phyloP scores from a whole-genome alignment of 352 stramenopile species.

The Phytophthora ohioensis region DNA sequence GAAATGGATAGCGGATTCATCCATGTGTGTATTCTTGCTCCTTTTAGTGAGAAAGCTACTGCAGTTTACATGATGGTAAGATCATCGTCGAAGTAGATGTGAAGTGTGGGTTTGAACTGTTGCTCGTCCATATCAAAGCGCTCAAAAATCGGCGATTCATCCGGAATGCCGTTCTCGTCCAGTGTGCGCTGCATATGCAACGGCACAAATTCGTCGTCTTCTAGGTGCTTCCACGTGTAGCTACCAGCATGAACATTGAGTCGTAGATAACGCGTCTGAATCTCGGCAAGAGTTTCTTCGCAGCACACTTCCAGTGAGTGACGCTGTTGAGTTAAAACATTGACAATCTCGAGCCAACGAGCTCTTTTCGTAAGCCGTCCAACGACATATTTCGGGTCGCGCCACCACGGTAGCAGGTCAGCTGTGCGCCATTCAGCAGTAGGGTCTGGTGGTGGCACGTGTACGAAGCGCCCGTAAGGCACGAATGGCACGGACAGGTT shows the following conservation, averaged over 20 bases:
- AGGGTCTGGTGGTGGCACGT: slow-evolving; percentile 87
- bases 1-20: background rate
- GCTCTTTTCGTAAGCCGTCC: slow-evolving; percentile 75
- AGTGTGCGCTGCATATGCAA: slow-evolving; percentile 91
- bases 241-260: slow-evolving; percentile 91
- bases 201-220: slow-evolving; percentile 89
- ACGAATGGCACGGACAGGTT: slow-evolving; percentile 85
- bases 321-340: slow-evolving; percentile 90
- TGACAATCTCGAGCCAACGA: slow-evolving; percentile 89
- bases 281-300: slow-evolving; percentile 91
- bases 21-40: background rate
- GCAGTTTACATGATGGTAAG: slow-evolving; percentile 74
- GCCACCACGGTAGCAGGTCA: slow-evolving; percentile 90
- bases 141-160: slow-evolving; percentile 86
- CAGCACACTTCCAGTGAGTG: slow-evolving; percentile 86
- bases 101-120: slow-evolving; percentile 87
- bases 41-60: slow-evolving; percentile 3
- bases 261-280: slow-evolving; percentile 86
- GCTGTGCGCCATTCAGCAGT: slow-evolving; percentile 77
- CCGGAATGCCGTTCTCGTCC: slow-evolving; percentile 87
- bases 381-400: slow-evolving; percentile 76
- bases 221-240: slow-evolving; percentile 94
- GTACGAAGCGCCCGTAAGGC: slow-evolving; percentile 87
- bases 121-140: slow-evolving; percentile 90
- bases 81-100: slow-evolving; percentile 96